phyloP scores from a whole-genome alignment of 2,329 filamentous ascomycete species.

The Mycocentrospora acerina region DNA sequence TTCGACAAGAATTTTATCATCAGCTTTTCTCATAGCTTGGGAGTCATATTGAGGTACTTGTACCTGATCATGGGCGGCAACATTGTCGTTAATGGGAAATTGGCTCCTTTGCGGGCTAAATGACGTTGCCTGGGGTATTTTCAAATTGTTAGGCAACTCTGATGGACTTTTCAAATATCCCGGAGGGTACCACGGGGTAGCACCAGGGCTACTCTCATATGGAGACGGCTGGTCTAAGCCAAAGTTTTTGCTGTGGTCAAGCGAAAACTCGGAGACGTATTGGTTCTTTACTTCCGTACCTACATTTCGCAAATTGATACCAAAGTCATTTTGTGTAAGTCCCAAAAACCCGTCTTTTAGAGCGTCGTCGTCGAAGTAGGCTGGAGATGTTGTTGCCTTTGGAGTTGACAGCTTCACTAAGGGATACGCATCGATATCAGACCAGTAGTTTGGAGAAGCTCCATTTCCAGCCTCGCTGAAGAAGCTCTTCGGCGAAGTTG shows the following conservation, averaged over 20 bases:
- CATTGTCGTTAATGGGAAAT: background rate
- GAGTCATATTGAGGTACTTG: slow-evolving; percentile 2
- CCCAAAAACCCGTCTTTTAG: background rate
- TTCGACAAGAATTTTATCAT: slow-evolving; percentile 50
- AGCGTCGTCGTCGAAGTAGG: background rate
- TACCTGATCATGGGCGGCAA: background rate
- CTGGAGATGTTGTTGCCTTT: background rate
- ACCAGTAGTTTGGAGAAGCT: slow-evolving; percentile 5
- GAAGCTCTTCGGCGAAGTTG: slow-evolving; percentile 24
- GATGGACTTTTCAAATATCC: background rate
- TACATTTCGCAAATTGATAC: no score
- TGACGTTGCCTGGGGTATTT: no score
- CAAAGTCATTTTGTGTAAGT: background rate
- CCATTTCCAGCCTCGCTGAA: slow-evolving; percentile 15
- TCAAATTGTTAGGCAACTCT: background rate
- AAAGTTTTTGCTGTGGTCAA: background rate
- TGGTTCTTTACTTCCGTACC: no score
- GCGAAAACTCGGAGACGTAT: background rate
- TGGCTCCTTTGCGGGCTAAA: no score
- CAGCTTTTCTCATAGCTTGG: slow-evolving; percentile 16
- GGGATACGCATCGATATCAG: slow-evolving; percentile 1
- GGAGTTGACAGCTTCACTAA: slow-evolving; percentile 4
- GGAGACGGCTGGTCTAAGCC: slow-evolving; percentile 10
- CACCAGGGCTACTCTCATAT: slow-evolving; percentile 8
- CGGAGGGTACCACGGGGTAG: slow-evolving; percentile 9